These are phyloP conservation scores for Backusella westeae DNA, from an alignment of 192 early-diverging fungal species.

Conservation along the genomic window DNA sequence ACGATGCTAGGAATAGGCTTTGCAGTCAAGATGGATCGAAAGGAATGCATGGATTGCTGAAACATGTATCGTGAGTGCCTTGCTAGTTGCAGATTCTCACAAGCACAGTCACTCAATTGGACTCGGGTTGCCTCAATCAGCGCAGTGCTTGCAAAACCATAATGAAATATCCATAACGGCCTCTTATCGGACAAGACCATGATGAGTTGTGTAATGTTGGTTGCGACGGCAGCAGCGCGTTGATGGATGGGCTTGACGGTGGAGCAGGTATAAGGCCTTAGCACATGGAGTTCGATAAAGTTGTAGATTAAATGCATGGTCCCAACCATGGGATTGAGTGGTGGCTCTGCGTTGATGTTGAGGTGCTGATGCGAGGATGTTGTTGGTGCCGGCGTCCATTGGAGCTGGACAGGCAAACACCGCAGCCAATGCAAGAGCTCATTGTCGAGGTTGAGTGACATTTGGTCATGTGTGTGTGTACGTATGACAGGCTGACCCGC, in stretches of 20 bases:
- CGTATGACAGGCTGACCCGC: conserved; percentile 12
- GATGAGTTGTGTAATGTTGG: conserved; percentile 22
- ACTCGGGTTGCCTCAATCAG: not conserved
- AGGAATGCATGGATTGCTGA: conserved; percentile 17
- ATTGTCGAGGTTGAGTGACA: conserved; percentile 21
- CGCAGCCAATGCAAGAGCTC: conserved; percentile 27
- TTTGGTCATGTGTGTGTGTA: conserved; percentile 23
- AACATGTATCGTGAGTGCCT: conserved; percentile 24
- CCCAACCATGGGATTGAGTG: conserved; percentile 16
- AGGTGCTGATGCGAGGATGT: not conserved
- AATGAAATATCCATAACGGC: conserved; percentile 1
- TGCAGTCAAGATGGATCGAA: not conserved
- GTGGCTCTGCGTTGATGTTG: conserved; percentile 2
- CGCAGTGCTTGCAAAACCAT: not conserved
- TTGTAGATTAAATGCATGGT: conserved; percentile 30
- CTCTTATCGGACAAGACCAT: not conserved
- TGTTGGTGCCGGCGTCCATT: conserved; percentile 20
- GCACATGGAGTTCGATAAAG: conserved; percentile 20
- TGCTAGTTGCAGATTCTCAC: not conserved
- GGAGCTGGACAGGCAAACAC: conserved; percentile 20
- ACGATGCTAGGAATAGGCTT: not conserved
- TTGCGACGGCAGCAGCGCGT: conserved; percentile 16
- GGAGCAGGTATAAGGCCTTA: conserved; percentile 11
- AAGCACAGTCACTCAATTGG: conserved; percentile 10
- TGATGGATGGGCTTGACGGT: conserved; percentile 16